Evolutionary conservation across 139 green algal genomes (phyloP).

Genomic region (Chlamydomonas sp.): DNA sequence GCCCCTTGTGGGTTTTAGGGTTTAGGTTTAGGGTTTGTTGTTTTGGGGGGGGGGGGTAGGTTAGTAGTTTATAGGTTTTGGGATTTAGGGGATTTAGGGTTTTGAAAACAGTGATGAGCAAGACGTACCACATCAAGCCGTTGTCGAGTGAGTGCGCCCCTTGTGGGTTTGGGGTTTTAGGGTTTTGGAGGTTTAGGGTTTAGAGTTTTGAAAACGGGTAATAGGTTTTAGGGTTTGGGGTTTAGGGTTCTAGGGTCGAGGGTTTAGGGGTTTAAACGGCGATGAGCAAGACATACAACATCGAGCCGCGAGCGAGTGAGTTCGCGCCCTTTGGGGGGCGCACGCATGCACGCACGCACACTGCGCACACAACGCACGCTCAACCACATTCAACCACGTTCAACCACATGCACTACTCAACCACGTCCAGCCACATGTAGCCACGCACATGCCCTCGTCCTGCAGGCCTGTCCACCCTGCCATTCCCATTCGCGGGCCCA

Average conservation of each 20-base stretch:
- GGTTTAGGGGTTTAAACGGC: constrained; percentile 14
- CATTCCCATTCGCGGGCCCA: not conserved
- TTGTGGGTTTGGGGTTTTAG: not conserved
- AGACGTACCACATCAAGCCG: constrained; percentile 47
- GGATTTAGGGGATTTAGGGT: not conserved
- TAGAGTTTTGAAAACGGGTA: too few relatives aligned
- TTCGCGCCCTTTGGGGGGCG: not conserved
- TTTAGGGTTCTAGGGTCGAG: not conserved
- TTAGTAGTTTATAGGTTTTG: not conserved
- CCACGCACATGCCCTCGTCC: not conserved
- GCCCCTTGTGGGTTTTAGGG: not conserved
- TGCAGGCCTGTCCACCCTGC: not conserved
- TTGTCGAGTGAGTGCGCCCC: constrained; percentile 36
- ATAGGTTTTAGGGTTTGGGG: not conserved
- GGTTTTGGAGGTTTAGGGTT: not conserved
- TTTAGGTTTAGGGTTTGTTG: not conserved
- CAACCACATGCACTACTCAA: not conserved
- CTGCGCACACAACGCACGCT: not conserved
- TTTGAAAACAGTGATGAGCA: constrained; percentile 50
- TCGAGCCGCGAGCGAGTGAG: constrained; percentile 50
- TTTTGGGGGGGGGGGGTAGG: too few relatives aligned
- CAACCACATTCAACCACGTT: not conserved
- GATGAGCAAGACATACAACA: constrained; percentile 59
- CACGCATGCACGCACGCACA: not conserved
- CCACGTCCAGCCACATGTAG: not conserved